Percentiles rank a stretch among this genome's conserved stretches.
Conservation (phyloP, 495 filamentous ascomycete species). For the Apodospora peruviana region DNA sequence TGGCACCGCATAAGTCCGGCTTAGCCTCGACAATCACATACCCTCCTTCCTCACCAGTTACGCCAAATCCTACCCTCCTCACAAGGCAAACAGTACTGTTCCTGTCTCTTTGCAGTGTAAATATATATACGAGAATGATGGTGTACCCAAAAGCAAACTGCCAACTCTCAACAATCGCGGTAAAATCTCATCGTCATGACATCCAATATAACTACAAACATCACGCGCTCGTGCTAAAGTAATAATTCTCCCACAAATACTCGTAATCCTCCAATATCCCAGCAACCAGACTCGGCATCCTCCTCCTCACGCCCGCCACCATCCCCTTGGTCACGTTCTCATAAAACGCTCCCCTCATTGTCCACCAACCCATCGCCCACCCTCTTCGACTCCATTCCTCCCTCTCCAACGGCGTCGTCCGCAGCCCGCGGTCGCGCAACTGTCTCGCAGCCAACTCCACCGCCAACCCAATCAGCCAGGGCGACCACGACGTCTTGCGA, state of each 20-base stretch:
- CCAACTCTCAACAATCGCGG: too few species aligned
- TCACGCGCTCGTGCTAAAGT: conserved; percentile 60
- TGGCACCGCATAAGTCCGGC: too few species aligned
- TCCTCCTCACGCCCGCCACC: conserved; percentile 63
- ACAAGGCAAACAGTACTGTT: too few species aligned
- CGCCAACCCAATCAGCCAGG: conserved; percentile 82
- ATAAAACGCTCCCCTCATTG: conserved; percentile 92
- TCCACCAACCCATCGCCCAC: conserved; percentile 92
- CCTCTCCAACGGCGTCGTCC: conserved; percentile 76
- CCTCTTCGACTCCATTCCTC: conserved; percentile 81
- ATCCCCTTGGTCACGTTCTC: conserved; percentile 84
- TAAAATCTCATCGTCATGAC: too few species aligned
- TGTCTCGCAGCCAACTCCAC: conserved; percentile 86
- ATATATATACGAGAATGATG: too few species aligned
- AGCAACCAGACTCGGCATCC: conserved; percentile 70
- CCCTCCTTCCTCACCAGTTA: too few species aligned
- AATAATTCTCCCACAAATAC: conserved; percentile 96
- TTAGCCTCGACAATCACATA: too few species aligned
- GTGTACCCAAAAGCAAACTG: too few species aligned
- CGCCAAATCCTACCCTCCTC: too few species aligned
- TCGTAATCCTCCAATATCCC: conserved; percentile 92
- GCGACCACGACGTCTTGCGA: conserved; percentile 69
- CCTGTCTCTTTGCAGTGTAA: too few species aligned
- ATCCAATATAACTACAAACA: too few species aligned
- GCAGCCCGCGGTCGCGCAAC: conserved; percentile 66